These are phyloP conservation scores for Echria macrotheca DNA, from an alignment of 495 filamentous ascomycete genomes.

Conservation along the genomic window DNA sequence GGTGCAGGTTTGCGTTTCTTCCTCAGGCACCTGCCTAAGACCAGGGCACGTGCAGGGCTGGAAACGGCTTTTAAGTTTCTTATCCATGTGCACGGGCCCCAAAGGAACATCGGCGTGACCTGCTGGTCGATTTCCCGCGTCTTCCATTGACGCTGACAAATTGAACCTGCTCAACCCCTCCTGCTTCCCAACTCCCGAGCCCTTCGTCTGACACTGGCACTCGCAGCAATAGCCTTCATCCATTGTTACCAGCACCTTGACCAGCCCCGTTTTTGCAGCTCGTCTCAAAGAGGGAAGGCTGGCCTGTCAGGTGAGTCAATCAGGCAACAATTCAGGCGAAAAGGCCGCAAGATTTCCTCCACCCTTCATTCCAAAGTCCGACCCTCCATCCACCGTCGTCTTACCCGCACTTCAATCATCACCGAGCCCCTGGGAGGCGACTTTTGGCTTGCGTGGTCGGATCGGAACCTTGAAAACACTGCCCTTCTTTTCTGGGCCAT, in stretches of 20 bases:
- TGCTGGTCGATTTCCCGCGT: constrained; percentile 1
- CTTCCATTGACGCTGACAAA: constrained; percentile 19
- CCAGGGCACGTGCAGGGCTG: no score
- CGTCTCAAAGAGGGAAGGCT: constrained; percentile 1
- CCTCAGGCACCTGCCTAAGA: no score
- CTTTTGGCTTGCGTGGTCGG: constrained; percentile 10
- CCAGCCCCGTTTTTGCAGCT: constrained; percentile 6
- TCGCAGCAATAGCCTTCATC: background rate
- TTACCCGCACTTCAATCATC: no score
- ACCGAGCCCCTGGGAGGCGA: no score
- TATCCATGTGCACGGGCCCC: background rate
- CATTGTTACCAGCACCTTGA: background rate
- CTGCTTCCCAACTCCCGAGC: constrained; percentile 5
- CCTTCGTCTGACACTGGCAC: constrained; percentile 9
- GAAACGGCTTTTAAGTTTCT: no score
- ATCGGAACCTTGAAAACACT: background rate
- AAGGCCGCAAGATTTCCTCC: constrained; percentile 21
- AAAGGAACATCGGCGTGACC: constrained; percentile 5
- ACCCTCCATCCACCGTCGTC: constrained; percentile 2
- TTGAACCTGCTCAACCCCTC: constrained; percentile 13
- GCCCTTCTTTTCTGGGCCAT: background rate
- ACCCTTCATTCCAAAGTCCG: constrained; percentile 3
- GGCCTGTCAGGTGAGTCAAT: constrained; percentile 16
- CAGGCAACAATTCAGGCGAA: constrained; percentile 26
- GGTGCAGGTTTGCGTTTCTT: no score